Conservation (phyloP, 1,139 yeast genomes). For the Yamadazyma buinensis region DNA sequence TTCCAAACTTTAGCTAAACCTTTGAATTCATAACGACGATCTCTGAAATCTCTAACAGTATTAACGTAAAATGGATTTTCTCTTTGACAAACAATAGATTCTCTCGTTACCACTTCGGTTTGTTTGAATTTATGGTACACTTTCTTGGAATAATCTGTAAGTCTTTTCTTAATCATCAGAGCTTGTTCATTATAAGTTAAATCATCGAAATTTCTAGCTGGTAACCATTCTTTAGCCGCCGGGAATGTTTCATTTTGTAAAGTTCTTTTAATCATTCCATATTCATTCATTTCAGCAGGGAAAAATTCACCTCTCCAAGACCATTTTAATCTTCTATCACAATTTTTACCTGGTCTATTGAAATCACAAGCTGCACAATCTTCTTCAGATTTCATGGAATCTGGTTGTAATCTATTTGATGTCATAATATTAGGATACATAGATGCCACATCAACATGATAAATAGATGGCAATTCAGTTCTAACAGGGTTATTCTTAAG, state of each 20-base stretch:
- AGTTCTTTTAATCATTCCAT: slow-evolving; percentile 83
- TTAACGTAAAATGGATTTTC: slow-evolving; percentile 96
- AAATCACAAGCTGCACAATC: slow-evolving; percentile 98
- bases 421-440: slow-evolving; percentile 99
- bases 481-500: slow-evolving; percentile 63
- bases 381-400: slow-evolving; percentile 91
- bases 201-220: slow-evolving; percentile 66
- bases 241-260: slow-evolving; percentile 79
- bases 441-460: slow-evolving; percentile 98
- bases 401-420: slow-evolving; percentile 95
- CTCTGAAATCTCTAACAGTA: slow-evolving; percentile 92
- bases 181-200: slow-evolving; percentile 79
- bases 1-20: slow-evolving; percentile 95
- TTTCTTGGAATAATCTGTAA: slow-evolving; percentile 83
- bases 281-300: slow-evolving; percentile 91
- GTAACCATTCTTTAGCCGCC: slow-evolving; percentile 51
- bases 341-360: slow-evolving; percentile 88
- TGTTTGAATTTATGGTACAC: slow-evolving; percentile 79
- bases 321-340: slow-evolving; percentile 94
- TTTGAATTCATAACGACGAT: slow-evolving; percentile 93
- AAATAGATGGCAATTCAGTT: slow-evolving; percentile 78
- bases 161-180: slow-evolving; percentile 64
- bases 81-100: slow-evolving; percentile 93
- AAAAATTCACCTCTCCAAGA: slow-evolving; percentile 97
- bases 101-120: slow-evolving; percentile 82